Evolutionary conservation across 768 basidiomycete species (phyloP).

Genomic region (Boletus rubescentipes): DNA sequence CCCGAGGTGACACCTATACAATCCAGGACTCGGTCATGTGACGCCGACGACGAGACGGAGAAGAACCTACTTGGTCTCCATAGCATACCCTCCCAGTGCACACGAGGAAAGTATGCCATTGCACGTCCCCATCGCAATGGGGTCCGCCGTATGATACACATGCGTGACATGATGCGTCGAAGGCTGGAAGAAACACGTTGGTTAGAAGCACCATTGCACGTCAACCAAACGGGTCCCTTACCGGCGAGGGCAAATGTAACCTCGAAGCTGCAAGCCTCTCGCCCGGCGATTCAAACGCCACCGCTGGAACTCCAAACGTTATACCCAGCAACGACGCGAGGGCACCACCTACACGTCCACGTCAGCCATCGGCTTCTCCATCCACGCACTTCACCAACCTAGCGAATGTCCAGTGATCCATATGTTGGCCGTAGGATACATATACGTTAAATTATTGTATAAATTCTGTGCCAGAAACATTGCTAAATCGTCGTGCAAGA

Average conservation of each 20-base stretch:
- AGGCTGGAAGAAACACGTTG: constrained; percentile 42
- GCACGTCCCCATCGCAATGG: constrained; percentile 88
- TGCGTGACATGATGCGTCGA: constrained; percentile 82
- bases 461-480: constrained; percentile 59
- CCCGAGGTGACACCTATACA: constrained; percentile 78
- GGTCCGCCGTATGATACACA: constrained; percentile 93
- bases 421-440: constrained; percentile 88
- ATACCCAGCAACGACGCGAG: constrained; percentile 80
- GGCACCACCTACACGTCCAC: constrained; percentile 44
- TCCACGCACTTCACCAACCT: constrained; percentile 42
- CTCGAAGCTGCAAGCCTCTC: constrained; percentile 77
- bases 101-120: constrained; percentile 81
- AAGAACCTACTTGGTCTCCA: constrained; percentile 63
- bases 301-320: constrained; percentile 86
- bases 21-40: background rate
- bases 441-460: constrained; percentile 90
- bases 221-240: constrained; percentile 35
- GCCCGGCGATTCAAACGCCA: constrained; percentile 88
- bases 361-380: constrained; percentile 23
- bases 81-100: constrained; percentile 83
- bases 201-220: background rate
- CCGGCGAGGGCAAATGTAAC: constrained; percentile 85
- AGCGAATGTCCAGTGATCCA: constrained; percentile 84
- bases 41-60: background rate
- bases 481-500: background rate